Conservation (phyloP, 176 grass and related monocot species). For the Chrysopogon serrulatus region DNA sequence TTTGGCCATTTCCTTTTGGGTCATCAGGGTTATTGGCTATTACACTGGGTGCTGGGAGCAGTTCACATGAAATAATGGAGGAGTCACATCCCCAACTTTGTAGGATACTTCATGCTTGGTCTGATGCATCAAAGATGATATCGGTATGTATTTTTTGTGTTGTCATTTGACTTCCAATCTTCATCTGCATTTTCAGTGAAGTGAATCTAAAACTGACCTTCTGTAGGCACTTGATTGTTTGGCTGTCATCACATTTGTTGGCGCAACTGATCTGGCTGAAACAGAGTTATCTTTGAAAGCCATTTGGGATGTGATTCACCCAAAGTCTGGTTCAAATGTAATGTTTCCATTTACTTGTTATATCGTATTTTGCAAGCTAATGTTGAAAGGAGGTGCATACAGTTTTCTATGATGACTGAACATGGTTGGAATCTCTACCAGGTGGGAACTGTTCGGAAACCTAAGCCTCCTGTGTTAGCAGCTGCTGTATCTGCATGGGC, state of each 20-base stretch:
- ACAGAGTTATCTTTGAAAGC: constrained; percentile 67
- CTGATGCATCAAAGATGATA: constrained; percentile 55
- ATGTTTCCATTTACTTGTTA: constrained; percentile 7
- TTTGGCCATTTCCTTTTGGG: background rate
- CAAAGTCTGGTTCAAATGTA: constrained; percentile 85
- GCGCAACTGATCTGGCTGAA: constrained; percentile 65
- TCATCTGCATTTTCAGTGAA: background rate
- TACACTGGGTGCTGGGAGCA: constrained; percentile 56
- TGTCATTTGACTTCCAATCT: background rate
- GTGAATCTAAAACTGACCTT: background rate
- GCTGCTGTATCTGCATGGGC: constrained; percentile 87
- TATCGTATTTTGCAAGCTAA: background rate
- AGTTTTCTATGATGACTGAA: background rate
- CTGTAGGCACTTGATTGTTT: constrained; percentile 74
- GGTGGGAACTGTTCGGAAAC: constrained; percentile 79
- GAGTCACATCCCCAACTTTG: constrained; percentile 57
- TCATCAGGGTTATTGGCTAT: constrained; percentile 58
- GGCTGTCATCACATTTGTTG: constrained; percentile 68
- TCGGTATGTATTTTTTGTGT: constrained; percentile 35
- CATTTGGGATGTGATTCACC: constrained; percentile 90
- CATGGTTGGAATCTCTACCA: constrained; percentile 21
- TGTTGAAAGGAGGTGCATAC: background rate
- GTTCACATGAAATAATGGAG: constrained; percentile 68
- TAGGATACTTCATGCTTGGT: constrained; percentile 48
- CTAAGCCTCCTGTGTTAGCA: constrained; percentile 53